Base-by-base conservation (phyloP, 2,329 filamentous ascomycete species). In the Gnomoniopsis smithogilvyi region DNA sequence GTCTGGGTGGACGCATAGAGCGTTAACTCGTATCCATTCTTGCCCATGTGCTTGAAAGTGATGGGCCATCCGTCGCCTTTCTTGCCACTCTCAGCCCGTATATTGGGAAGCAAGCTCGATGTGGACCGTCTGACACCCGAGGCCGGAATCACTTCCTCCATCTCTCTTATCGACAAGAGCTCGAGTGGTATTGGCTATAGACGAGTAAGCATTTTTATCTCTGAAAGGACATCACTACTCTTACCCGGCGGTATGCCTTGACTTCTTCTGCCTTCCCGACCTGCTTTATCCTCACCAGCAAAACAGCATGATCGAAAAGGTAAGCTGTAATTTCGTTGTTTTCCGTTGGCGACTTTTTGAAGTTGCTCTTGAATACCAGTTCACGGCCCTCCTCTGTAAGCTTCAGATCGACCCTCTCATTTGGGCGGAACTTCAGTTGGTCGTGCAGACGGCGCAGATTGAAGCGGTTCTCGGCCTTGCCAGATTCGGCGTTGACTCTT, bases 391-490 rank as follows among this genome's bases (percentile, higher is more conserved):
- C 92, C 67, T 99, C 95, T 0, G 92, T 96, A 53, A 99, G 81
- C 73, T 96, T 96, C 62, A 99, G 78, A 71, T 99, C 95, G 51
- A 98, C 93, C 69, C 89, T 90, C 69, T 97, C 94, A 63, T 92
- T 92, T 1, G 91, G 88, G 46, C 89, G 85, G 81, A 96, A 99
- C 63, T 94, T 92, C 64, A 99, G 84, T 67, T 96, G 91, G 66
- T 95, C 88, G 70, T 97, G 95, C 34, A 99, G 82, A 66, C 92
- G 90, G 73, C 94, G 89, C 59, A 99, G 78, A 71, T 98, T 98
- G 80, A 96, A 98, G 54, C 95, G 89, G 71, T 99, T 99, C 74
- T 99, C 95, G 0, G 95, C 92, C 77, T 96, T 97, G 67, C 95
- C 95, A 65, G 92, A 96, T 73, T 98, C 95, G 15, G 91, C 84